phyloP scores from a whole-genome alignment of 176 grass and related monocot species.

The Dactylis glomerata region DNA sequence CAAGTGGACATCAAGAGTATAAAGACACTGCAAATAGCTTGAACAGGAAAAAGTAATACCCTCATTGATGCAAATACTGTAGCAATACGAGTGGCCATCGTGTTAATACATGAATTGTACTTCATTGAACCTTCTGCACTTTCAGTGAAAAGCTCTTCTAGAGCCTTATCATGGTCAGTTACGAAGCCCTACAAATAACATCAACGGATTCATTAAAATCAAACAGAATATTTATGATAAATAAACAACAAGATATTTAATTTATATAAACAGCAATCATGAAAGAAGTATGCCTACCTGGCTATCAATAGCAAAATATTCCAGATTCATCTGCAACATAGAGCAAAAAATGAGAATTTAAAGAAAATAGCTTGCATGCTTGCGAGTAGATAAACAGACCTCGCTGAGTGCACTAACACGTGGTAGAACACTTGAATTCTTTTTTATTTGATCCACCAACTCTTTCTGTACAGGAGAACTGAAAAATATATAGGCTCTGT shows the following conservation, averaged over 20 bases:
- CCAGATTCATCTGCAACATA: conserved; percentile 78
- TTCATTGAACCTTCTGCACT: conserved; percentile 65
- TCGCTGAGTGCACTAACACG: conserved; percentile 76
- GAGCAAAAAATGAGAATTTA: conserved; percentile 17
- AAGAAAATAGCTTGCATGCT: background rate
- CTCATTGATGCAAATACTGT: conserved; percentile 69
- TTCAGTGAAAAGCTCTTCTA: conserved; percentile 90
- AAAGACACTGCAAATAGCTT: background rate
- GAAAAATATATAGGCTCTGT: conserved; percentile 81
- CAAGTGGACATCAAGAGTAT: background rate
- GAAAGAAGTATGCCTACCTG: conserved; percentile 56
- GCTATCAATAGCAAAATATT: conserved; percentile 81
- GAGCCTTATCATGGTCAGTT: conserved; percentile 81
- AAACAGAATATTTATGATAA: conserved; percentile 9
- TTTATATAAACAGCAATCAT: background rate
- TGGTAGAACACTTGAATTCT: conserved; percentile 54
- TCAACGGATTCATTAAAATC: background rate
- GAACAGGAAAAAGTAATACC: conserved; percentile 3
- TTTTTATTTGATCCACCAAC: conserved; percentile 61
- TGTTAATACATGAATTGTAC: conserved; percentile 80
- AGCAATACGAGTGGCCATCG: conserved; percentile 73
- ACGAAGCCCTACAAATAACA: conserved; percentile 59
- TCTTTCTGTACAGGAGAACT: conserved; percentile 67
- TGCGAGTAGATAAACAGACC: conserved; percentile 33
- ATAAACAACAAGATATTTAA: conserved; percentile 1